phyloP scores from a whole-genome alignment of 202 grass and related monocot genomes.

The Dendrocalamus latiflorus region DNA sequence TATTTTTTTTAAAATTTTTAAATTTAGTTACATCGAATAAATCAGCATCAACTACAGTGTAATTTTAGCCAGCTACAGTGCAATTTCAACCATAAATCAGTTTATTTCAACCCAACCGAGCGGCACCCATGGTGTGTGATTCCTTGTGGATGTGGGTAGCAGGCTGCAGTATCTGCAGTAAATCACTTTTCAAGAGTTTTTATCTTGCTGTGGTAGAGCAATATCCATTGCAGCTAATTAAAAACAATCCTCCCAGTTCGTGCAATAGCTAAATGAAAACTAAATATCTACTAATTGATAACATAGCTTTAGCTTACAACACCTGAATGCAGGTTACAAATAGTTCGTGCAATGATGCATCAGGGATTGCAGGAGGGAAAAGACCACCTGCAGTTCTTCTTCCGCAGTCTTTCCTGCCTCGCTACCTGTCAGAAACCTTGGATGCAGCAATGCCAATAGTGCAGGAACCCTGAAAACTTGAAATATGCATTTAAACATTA shows the following conservation, averaged over 20 bases:
- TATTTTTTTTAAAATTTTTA: too few relatives aligned
- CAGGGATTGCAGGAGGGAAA: neutral
- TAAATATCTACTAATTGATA: neutral
- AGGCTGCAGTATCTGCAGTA: neutral
- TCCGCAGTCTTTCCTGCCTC: neutral
- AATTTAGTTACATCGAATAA: too few relatives aligned
- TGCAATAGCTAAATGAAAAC: neutral
- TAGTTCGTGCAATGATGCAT: neutral
- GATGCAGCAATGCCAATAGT: neutral
- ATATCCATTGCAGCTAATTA: neutral
- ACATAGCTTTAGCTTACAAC: neutral
- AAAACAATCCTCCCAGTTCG: neutral
- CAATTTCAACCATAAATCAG: too few relatives aligned
- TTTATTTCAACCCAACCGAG: too few relatives aligned
- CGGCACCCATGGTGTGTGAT: neutral
- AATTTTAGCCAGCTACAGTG: too few relatives aligned
- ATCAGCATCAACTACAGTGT: too few relatives aligned
- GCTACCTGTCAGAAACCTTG: neutral
- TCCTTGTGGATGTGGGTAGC: neutral
- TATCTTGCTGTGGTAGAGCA: neutral
- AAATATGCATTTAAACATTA: constrained; percentile 16
- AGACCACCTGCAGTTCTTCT: neutral
- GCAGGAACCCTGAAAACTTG: neutral
- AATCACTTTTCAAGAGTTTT: neutral
- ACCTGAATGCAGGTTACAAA: neutral